Evolutionary conservation across 2,329 filamentous ascomycete genomes (phyloP).

Genomic region (Fusarium anguioides): DNA sequence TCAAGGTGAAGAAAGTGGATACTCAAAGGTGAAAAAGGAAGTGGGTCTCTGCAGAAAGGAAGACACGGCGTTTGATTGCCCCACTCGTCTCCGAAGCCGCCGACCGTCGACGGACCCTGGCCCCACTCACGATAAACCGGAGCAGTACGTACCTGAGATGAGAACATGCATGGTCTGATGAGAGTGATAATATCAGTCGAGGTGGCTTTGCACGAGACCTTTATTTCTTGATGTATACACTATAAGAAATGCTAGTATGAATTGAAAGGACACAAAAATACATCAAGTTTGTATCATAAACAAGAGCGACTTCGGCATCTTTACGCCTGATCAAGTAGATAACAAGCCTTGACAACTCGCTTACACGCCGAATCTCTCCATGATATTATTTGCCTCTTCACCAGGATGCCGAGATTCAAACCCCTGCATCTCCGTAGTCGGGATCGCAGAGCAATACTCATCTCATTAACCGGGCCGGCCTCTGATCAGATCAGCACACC

Average conservation of each 20-base stretch:
- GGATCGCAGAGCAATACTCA: slow-evolving; percentile 1
- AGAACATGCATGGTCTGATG: slow-evolving; percentile 27
- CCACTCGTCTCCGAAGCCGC: slow-evolving; percentile 33
- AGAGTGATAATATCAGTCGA: slow-evolving; percentile 25
- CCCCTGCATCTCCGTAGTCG: slow-evolving; percentile 19
- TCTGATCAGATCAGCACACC: slow-evolving; percentile 28
- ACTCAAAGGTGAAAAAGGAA: background rate
- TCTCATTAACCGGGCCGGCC: slow-evolving; percentile 33
- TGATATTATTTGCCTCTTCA: background rate
- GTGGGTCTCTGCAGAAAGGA: background rate
- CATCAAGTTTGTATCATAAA: background rate
- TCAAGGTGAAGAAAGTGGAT: slow-evolving; percentile 27
- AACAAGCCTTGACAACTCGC: slow-evolving; percentile 11
- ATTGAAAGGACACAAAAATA: background rate
- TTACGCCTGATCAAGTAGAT: slow-evolving; percentile 4
- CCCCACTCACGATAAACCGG: slow-evolving; percentile 21
- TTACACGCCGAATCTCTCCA: background rate
- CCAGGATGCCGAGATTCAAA: slow-evolving; percentile 16
- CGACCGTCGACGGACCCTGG: slow-evolving; percentile 22
- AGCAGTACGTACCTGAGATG: slow-evolving; percentile 18
- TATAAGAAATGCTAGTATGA: background rate
- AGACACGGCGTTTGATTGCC: slow-evolving; percentile 15
- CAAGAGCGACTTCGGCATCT: slow-evolving; percentile 27
- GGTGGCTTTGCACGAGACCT: slow-evolving; percentile 11
- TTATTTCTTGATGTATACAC: background rate